These are phyloP conservation scores for Vigna unguiculata DNA, from an alignment of 306 rosid species.

Conservation along the genomic window DNA sequence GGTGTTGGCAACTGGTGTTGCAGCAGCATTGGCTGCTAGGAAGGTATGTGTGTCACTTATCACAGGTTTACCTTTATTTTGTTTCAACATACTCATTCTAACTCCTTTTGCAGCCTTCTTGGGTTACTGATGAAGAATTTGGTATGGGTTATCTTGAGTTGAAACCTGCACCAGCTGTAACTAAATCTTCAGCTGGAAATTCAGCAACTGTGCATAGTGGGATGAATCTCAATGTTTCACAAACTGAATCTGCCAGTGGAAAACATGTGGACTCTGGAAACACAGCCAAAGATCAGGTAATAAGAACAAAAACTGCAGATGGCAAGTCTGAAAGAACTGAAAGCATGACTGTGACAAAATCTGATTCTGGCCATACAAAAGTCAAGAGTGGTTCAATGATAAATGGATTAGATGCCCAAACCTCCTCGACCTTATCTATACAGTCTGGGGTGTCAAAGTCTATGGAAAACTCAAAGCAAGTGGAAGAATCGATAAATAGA, in stretches of 20 bases:
- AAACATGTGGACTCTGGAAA: constrained; percentile 65
- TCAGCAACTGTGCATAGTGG: constrained; percentile 60
- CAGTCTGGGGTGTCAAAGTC: constrained; percentile 74
- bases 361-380: constrained; percentile 77
- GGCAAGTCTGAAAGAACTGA: constrained; percentile 74
- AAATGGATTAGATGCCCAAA: constrained; percentile 77
- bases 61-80: constrained; percentile 22
- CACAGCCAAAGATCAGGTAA: constrained; percentile 67
- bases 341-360: constrained; percentile 54
- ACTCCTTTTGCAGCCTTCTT: constrained; percentile 74
- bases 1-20: constrained; percentile 97
- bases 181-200: constrained; percentile 73
- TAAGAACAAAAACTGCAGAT: constrained; percentile 64
- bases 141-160: constrained; percentile 89
- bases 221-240: constrained; percentile 58
- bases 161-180: constrained; percentile 70
- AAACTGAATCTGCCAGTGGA: constrained; percentile 68
- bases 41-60: constrained; percentile 63
- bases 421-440: constrained; percentile 55
- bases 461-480: constrained; percentile 69
- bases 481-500: constrained; percentile 70
- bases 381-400: constrained; percentile 59
- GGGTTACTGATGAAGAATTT: constrained; percentile 97
- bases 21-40: constrained; percentile 96
- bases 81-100: constrained; percentile 5